phyloP scores from a whole-genome alignment of 1,284 basidiomycete genomes.

The Ustilago curta region DNA sequence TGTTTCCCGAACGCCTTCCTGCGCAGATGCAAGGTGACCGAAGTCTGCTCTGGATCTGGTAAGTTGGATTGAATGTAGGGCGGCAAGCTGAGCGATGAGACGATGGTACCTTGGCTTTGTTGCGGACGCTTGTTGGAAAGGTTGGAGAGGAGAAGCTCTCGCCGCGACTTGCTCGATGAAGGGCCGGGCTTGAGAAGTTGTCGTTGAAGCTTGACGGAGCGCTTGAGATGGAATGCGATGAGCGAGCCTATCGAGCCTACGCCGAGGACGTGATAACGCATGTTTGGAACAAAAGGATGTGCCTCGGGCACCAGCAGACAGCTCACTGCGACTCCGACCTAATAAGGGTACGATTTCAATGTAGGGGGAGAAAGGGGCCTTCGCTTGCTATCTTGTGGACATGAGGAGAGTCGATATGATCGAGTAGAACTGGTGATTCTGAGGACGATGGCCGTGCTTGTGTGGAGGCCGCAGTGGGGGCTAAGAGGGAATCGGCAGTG shows the following conservation, averaged over 20 bases:
- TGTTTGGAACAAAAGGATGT: slow-evolving; percentile 18
- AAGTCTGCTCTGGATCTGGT: slow-evolving; percentile 41
- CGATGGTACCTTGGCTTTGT: slow-evolving; percentile 25
- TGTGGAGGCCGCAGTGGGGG: slow-evolving; percentile 12
- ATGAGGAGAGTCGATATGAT: not conserved
- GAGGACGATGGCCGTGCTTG: not conserved
- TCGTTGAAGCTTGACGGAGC: slow-evolving; percentile 47
- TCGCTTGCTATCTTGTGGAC: slow-evolving; percentile 5
- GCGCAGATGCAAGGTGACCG: slow-evolving; percentile 58
- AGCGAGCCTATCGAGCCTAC: slow-evolving; percentile 66
- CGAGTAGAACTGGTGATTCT: not conserved
- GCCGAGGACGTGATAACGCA: slow-evolving; percentile 67
- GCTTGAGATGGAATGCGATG: slow-evolving; percentile 63
- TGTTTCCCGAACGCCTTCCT: slow-evolving; percentile 30
- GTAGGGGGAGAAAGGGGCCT: no score
- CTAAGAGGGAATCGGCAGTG: not conserved
- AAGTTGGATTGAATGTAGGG: slow-evolving; percentile 43
- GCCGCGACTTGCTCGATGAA: slow-evolving; percentile 26
- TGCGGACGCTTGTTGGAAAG: slow-evolving; percentile 44
- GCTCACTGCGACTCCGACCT: not conserved
- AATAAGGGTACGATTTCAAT: not conserved
- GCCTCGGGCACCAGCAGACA: slow-evolving; percentile 1
- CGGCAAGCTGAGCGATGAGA: slow-evolving; percentile 48
- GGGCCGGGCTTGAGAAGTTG: slow-evolving; percentile 37
- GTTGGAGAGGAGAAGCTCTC: slow-evolving; percentile 40